A percentile compares a stretch with the other conserved stretches of the same genome.
phyloP scores from a whole-genome alignment of 345 rosid species.

The Eucalyptus polybractea region DNA sequence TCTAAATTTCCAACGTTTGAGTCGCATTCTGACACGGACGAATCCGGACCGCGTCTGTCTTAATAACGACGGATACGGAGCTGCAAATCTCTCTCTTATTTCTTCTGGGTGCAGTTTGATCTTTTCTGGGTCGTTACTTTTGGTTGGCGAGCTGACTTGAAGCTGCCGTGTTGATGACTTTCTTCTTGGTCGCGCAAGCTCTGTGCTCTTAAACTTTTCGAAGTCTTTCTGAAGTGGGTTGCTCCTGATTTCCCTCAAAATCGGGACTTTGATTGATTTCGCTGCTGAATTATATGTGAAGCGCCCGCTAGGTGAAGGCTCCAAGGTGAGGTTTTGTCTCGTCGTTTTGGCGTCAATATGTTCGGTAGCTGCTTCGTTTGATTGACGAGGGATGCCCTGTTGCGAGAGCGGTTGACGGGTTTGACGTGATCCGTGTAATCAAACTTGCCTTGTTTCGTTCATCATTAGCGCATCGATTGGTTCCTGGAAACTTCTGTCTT shows the following conservation, averaged over 20 bases:
- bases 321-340: neutral
- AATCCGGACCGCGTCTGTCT: neutral
- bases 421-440: neutral
- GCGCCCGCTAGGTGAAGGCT: neutral
- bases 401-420: neutral
- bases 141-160: neutral
- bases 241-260: neutral
- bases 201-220: neutral
- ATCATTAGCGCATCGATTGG: neutral
- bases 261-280: neutral
- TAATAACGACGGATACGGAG: neutral
- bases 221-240: neutral
- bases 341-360: neutral
- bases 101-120: neutral
- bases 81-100: neutral
- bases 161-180: slow-evolving; percentile 1
- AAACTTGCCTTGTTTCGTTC: neutral
- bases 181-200: neutral
- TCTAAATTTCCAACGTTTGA: neutral
- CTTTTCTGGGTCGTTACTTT: neutral
- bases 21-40: neutral
- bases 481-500: neutral
- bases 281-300: neutral
- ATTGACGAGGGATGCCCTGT: neutral
- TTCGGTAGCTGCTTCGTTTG: neutral